phyloP scores from a whole-genome alignment of 495 filamentous ascomycete genomes.

The Podospora conica region DNA sequence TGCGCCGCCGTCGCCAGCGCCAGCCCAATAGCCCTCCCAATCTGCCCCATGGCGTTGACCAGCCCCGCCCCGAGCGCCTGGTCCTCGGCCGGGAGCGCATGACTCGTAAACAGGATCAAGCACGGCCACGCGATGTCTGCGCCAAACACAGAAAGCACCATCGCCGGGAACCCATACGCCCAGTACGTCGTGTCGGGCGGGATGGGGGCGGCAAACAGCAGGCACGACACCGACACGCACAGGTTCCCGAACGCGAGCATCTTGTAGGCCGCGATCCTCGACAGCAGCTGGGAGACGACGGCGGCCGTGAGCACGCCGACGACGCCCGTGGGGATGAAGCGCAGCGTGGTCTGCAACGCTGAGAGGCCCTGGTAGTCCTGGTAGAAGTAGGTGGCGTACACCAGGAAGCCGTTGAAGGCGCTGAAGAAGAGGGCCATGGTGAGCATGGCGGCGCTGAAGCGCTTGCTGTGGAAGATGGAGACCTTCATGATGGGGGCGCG shows the following conservation, averaged over 20 bases:
- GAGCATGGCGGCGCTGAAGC: conserved; percentile 53
- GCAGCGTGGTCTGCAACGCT: conserved; percentile 51
- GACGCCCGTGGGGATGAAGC: conserved; percentile 56
- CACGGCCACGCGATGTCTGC: conserved; percentile 55
- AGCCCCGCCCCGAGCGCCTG: conserved; percentile 56
- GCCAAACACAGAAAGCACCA: conserved; percentile 52
- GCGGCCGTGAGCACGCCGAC: conserved; percentile 43
- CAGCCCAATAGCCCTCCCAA: conserved; percentile 52
- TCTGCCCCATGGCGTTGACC: conserved; percentile 53
- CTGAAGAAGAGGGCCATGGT: conserved; percentile 56
- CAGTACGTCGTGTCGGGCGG: conserved; percentile 50
- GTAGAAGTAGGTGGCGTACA: conserved; percentile 58
- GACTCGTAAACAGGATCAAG: conserved; percentile 54
- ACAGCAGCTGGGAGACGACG: conserved; percentile 50
- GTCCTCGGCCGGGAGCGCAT: conserved; percentile 51
- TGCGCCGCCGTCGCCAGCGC: conserved; percentile 54
- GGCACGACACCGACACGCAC: conserved; percentile 40
- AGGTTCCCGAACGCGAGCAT: conserved; percentile 49
- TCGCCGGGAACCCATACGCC: conserved; percentile 53
- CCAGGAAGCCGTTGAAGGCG: conserved; percentile 52
- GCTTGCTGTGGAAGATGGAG: conserved; percentile 45
- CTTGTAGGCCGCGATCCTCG: conserved; percentile 45
- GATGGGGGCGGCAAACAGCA: conserved; percentile 54
- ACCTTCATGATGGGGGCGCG: conserved; percentile 54
- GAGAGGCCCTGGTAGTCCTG: conserved; percentile 52